Evolutionary conservation across 768 basidiomycete genomes (phyloP).

Genomic region (Paxillus ammoniavirescens): DNA sequence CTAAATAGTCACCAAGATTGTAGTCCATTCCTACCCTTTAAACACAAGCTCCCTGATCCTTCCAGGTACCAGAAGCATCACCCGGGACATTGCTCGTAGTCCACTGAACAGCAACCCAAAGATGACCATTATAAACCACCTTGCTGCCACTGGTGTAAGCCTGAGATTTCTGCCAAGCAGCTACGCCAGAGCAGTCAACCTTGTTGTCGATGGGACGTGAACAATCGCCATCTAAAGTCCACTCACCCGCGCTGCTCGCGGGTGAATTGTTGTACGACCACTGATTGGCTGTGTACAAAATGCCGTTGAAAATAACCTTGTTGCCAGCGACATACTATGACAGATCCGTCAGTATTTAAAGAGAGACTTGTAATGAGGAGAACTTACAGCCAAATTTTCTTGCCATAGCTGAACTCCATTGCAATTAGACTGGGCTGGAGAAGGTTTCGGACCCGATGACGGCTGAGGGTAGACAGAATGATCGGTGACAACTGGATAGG

Average conservation of each 20-base stretch:
- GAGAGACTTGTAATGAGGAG: rapidly evolving
- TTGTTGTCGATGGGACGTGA: slow-evolving; percentile 22
- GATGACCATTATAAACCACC: slow-evolving; percentile 12
- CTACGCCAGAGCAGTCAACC: slow-evolving; percentile 19
- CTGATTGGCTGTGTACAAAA: slow-evolving; percentile 24
- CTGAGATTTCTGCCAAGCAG: slow-evolving; percentile 12
- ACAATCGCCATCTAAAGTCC: slow-evolving; percentile 11
- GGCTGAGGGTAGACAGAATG: not conserved
- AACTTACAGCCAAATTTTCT: slow-evolving; percentile 18
- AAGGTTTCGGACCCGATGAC: not conserved
- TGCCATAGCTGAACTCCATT: slow-evolving; percentile 24
- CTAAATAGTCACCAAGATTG: not conserved
- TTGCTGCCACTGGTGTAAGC: slow-evolving; percentile 18
- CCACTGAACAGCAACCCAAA: slow-evolving; percentile 30
- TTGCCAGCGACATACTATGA: slow-evolving; percentile 24
- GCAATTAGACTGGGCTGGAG: slow-evolving; percentile 4
- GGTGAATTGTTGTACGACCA: slow-evolving; percentile 27
- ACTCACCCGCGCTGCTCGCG: slow-evolving; percentile 12
- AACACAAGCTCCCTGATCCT: slow-evolving; percentile 19
- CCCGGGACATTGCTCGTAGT: slow-evolving; percentile 17
- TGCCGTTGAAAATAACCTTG: slow-evolving; percentile 18
- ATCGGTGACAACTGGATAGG: no score
- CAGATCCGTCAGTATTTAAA: not conserved
- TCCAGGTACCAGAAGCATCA: slow-evolving; percentile 27
- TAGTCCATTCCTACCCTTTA: slow-evolving; percentile 1